Evolutionary conservation across 306 rosid species (phyloP).

Genomic region (Heteromeles arbutifolia): DNA sequence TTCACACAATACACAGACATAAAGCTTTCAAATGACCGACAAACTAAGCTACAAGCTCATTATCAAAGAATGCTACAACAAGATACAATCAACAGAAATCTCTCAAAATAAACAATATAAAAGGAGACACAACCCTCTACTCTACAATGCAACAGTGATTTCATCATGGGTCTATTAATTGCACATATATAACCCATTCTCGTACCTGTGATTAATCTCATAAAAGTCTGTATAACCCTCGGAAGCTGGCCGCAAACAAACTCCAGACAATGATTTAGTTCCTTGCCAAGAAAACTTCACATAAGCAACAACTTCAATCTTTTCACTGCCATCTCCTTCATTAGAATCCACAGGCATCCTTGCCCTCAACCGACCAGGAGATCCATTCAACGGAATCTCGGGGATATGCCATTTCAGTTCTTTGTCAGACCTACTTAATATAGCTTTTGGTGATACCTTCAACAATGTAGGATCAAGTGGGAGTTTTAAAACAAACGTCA

Average conservation of each 20-base stretch:
- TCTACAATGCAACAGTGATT: slow-evolving; percentile 20
- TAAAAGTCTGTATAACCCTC: slow-evolving; percentile 86
- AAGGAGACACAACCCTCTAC: slow-evolving; percentile 24
- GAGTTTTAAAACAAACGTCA: slow-evolving; percentile 66
- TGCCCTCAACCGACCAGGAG: slow-evolving; percentile 76
- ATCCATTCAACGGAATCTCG: slow-evolving; percentile 63
- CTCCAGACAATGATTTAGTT: slow-evolving; percentile 62
- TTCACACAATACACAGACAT: slow-evolving; percentile 24
- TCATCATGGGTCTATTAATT: slow-evolving; percentile 40
- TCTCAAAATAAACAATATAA: slow-evolving; percentile 17
- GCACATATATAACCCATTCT: slow-evolving; percentile 75
- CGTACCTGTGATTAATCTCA: slow-evolving; percentile 77
- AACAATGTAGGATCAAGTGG: slow-evolving; percentile 84
- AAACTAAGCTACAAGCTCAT: slow-evolving; percentile 43
- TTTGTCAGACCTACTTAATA: slow-evolving; percentile 73
- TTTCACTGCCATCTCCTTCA: slow-evolving; percentile 57
- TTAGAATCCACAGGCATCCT: slow-evolving; percentile 77
- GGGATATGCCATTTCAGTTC: slow-evolving; percentile 81
- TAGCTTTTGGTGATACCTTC: slow-evolving; percentile 88
- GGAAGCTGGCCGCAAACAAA: slow-evolving; percentile 63
- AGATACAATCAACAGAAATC: slow-evolving; percentile 30
- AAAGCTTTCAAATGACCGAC: slow-evolving; percentile 20
- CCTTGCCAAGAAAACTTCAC: slow-evolving; percentile 74
- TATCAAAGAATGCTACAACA: slow-evolving; percentile 51
- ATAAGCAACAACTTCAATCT: slow-evolving; percentile 60